Percentiles rank a stretch among this genome's conserved stretches.
These are phyloP conservation scores for Thymus quinquecostatus DNA, from an alignment of 257 asterid species.

Conservation along the genomic window DNA sequence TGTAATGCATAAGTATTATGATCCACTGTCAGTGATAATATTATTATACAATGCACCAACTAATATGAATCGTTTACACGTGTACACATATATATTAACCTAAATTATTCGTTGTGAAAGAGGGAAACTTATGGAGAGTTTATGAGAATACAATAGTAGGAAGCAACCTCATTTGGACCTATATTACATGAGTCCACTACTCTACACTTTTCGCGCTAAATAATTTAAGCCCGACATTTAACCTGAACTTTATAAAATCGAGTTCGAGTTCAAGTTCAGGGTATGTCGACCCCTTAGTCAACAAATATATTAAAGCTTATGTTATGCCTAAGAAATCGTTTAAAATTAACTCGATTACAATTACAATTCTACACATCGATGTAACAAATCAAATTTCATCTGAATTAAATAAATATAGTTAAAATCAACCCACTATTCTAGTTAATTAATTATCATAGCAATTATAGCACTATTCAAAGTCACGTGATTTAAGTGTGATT, in stretches of 20 bases:
- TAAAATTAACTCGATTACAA: too few relatives aligned
- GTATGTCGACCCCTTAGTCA: too few relatives aligned
- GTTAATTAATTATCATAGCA: not conserved
- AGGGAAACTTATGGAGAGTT: constrained; percentile 21
- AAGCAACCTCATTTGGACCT: constrained; percentile 13
- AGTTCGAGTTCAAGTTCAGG: too few relatives aligned
- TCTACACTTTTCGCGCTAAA: constrained; percentile 19
- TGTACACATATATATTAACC: not conserved
- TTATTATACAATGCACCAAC: not conserved
- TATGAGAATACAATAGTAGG: constrained; percentile 12
- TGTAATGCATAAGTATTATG: too few relatives aligned
- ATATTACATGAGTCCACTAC: constrained; percentile 2
- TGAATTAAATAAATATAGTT: too few relatives aligned
- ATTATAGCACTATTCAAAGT: not conserved
- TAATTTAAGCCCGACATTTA: constrained; percentile 22
- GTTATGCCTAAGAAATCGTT: too few relatives aligned
- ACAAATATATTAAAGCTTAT: too few relatives aligned
- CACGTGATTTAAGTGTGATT: constrained; percentile 12
- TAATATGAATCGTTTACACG: not conserved
- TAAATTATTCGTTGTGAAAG: constrained; percentile 2
- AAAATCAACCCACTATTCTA: too few relatives aligned
- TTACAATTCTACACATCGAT: too few relatives aligned
- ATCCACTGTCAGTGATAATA: too few relatives aligned
- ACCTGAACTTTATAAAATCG: too few relatives aligned
- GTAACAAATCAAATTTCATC: too few relatives aligned